Conservation (phyloP, 1,284 basidiomycete genomes). For the Papiliotrema laurentii region DNA sequence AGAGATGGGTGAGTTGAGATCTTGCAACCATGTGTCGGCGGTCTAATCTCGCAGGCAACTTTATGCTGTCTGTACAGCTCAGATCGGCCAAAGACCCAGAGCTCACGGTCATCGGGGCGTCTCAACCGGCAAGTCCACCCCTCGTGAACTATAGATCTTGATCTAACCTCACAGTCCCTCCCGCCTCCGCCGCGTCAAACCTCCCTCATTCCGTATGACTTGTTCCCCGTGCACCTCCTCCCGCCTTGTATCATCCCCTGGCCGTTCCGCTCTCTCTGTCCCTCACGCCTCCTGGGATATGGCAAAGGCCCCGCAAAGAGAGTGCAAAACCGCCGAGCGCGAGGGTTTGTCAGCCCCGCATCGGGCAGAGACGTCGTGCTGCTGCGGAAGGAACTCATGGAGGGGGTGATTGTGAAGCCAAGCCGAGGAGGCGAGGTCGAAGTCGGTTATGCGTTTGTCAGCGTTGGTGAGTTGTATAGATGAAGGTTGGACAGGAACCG, state of each 20-base stretch:
- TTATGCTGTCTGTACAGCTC: conserved; percentile 46
- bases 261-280: conserved; percentile 41
- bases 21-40: neutral
- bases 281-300: conserved; percentile 37
- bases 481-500: neutral
- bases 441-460: conserved; percentile 38
- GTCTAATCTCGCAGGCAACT: conserved; percentile 41
- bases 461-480: conserved; percentile 34
- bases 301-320: conserved; percentile 14
- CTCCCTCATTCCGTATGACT: conserved; percentile 20
- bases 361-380: conserved; percentile 36
- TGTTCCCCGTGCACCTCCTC: conserved; percentile 22
- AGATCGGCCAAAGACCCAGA: conserved; percentile 26
- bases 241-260: conserved; percentile 43
- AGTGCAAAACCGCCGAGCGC: conserved; percentile 24
- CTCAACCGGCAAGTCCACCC: conserved; percentile 37
- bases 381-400: conserved; percentile 40
- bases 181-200: conserved; percentile 34
- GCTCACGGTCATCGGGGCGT: conserved; percentile 23
- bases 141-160: neutral
- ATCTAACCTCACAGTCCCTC: conserved; percentile 28
- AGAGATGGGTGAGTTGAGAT: conserved; percentile 31
- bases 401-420: conserved; percentile 37
- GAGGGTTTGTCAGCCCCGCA: conserved; percentile 23
- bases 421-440: conserved; percentile 19